Conservation (phyloP, 305 asterid genomes). For the Plantago rigida region DNA sequence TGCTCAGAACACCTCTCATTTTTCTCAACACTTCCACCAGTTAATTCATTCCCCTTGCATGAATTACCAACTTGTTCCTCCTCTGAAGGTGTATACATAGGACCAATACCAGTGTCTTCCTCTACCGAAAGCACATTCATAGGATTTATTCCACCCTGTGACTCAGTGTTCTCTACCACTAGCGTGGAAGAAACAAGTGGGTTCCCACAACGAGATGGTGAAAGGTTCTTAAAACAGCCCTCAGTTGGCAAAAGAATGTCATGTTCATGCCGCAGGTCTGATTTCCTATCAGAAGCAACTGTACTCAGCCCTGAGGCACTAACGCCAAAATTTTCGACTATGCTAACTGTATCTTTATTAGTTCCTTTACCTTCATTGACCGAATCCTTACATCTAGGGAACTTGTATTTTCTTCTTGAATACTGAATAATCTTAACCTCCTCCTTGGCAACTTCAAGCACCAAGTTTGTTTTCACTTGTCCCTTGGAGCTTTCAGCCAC, state of each 20-base stretch:
- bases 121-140: too few species aligned
- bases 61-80: constrained; percentile 24
- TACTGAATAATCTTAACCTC: constrained; percentile 50
- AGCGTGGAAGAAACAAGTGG: constrained; percentile 26
- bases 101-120: neutral
- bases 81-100: constrained; percentile 15
- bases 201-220: constrained; percentile 25
- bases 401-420: constrained; percentile 59
- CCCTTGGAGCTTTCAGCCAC: constrained; percentile 25
- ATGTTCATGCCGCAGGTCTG: constrained; percentile 25
- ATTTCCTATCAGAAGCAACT: constrained; percentile 23
- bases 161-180: constrained; percentile 24
- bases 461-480: constrained; percentile 29
- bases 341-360: constrained; percentile 7
- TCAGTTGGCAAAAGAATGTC: constrained; percentile 10
- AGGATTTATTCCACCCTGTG: constrained; percentile 18
- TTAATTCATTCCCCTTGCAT: constrained; percentile 21
- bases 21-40: constrained; percentile 26
- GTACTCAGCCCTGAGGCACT: constrained; percentile 16
- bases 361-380: constrained; percentile 23
- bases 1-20: constrained; percentile 27
- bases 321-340: constrained; percentile 29
- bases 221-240: constrained; percentile 21
- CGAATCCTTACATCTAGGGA: constrained; percentile 18
- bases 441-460: constrained; percentile 28